These are phyloP conservation scores for Aspergillus brasiliensis DNA, from an alignment of 2,329 filamentous ascomycete species.

Conservation along the genomic window DNA sequence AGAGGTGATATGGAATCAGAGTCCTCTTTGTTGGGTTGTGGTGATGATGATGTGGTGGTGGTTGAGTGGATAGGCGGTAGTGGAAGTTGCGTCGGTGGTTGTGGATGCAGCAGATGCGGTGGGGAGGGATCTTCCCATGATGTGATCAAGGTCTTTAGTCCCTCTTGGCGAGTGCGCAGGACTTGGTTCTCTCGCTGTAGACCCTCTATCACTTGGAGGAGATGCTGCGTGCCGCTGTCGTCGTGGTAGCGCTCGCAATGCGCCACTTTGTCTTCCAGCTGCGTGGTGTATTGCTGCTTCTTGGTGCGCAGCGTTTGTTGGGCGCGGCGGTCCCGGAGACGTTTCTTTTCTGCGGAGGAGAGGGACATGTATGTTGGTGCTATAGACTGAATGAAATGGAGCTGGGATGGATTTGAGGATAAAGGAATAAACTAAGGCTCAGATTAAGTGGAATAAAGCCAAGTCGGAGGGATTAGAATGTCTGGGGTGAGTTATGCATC, in stretches of 20 bases:
- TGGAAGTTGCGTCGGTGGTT: not conserved
- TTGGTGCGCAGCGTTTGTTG: slow-evolving; percentile 31
- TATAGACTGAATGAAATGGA: not conserved
- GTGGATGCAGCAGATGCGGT: not conserved
- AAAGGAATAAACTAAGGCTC: no score
- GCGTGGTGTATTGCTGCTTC: slow-evolving; percentile 20
- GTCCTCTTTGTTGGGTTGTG: not conserved
- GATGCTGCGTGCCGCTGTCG: slow-evolving; percentile 18
- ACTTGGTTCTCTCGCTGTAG: slow-evolving; percentile 27
- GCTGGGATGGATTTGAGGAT: not conserved
- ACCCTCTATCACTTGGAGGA: slow-evolving; percentile 23
- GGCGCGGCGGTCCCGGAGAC: slow-evolving; percentile 30
- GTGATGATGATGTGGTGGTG: not conserved
- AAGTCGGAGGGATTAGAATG: not conserved
- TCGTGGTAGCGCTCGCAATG: slow-evolving; percentile 29
- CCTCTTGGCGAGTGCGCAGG: slow-evolving; percentile 21
- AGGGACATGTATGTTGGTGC: not conserved
- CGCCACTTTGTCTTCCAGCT: slow-evolving; percentile 25
- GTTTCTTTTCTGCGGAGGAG: slow-evolving; percentile 17
- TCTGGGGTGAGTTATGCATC: not conserved
- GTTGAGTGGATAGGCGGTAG: not conserved
- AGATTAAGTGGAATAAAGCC: not conserved
- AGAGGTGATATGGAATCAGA: not conserved
- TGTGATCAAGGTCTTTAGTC: slow-evolving; percentile 19
- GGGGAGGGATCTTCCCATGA: slow-evolving; percentile 23